Evolutionary conservation across 768 basidiomycete species (phyloP).

Genomic region (Gautieria morchelliformis): DNA sequence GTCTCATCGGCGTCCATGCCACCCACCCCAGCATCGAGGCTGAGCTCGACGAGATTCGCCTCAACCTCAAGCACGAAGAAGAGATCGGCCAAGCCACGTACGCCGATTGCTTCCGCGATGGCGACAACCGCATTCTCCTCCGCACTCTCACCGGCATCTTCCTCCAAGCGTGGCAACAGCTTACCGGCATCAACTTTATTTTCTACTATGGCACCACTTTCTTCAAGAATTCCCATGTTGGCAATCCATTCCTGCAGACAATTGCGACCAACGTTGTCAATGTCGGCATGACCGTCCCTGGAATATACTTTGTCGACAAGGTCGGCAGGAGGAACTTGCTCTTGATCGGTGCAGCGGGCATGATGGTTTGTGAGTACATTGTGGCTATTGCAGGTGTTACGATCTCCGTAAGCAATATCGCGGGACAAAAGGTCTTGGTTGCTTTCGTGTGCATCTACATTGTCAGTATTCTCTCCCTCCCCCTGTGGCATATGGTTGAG

Average conservation of each 20-base stretch:
- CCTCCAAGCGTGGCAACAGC: too few species aligned
- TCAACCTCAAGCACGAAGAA: conserved; percentile 54
- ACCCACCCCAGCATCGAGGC: conserved; percentile 44
- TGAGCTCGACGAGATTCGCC: conserved; percentile 43
- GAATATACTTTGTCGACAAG: too few species aligned
- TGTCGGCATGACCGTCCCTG: conserved; percentile 68
- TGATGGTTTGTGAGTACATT: conserved; percentile 80
- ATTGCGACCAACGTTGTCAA: conserved; percentile 72
- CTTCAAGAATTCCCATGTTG: too few species aligned
- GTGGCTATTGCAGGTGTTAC: conserved; percentile 58
- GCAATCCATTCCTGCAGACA: conserved; percentile 51
- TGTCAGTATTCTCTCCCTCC: conserved; percentile 5
- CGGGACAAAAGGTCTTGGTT: conserved; percentile 55
- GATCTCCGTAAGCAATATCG: conserved; percentile 33
- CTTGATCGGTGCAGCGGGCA: conserved; percentile 73
- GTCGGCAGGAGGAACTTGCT: too few species aligned
- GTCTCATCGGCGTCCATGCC: conserved; percentile 48
- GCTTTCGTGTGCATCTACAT: too few species aligned
- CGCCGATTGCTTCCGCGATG: too few species aligned
- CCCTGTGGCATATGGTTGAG: background rate
- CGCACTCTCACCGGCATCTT: too few species aligned
- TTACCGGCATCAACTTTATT: conserved; percentile 71
- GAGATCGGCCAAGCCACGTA: conserved; percentile 53
- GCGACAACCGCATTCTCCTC: too few species aligned
- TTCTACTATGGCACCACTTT: conserved; percentile 69